A percentile compares a stretch with the other conserved stretches of the same genome.
phyloP scores from a whole-genome alignment of 495 filamentous ascomycete species.

The Cladorrhinum samala region DNA sequence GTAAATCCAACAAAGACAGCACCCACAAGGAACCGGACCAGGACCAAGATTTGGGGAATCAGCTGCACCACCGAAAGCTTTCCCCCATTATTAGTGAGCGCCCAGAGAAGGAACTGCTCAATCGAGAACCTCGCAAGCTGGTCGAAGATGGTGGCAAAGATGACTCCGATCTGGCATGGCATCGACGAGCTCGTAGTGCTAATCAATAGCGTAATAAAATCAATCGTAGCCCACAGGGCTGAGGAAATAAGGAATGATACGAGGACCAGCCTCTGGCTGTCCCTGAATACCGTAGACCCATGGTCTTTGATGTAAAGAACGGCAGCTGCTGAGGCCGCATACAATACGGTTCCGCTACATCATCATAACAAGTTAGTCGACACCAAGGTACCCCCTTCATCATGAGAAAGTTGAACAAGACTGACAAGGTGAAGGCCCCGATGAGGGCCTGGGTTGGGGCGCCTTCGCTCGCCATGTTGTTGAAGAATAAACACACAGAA shows the following conservation, averaged over 20 bases:
- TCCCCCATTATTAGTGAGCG: conserved; percentile 26
- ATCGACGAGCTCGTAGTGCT: conserved; percentile 31
- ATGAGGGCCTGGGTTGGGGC: conserved; percentile 44
- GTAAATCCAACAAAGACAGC: conserved; percentile 46
- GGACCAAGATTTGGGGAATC: conserved; percentile 37
- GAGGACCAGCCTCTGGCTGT: conserved; percentile 61
- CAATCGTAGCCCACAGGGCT: conserved; percentile 46
- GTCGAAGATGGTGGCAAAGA: conserved; percentile 47
- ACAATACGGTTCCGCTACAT: conserved; percentile 44
- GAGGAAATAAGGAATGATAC: conserved; percentile 44
- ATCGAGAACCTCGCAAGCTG: conserved; percentile 44
- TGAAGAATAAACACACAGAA: conserved; percentile 12
- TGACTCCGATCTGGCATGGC: conserved; percentile 42
- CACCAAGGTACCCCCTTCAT: neutral
- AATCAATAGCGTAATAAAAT: conserved; percentile 44
- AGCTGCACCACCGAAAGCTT: conserved; percentile 24
- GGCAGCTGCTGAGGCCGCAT: conserved; percentile 45
- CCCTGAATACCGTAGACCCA: conserved; percentile 44
- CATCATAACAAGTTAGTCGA: neutral
- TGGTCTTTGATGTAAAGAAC: conserved; percentile 46
- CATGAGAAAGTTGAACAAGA: conserved; percentile 2
- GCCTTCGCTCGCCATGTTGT: conserved; percentile 42
- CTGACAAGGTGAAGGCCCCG: conserved; percentile 51
- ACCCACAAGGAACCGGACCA: conserved; percentile 41
- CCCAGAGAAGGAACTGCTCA: conserved; percentile 50